Conservation (phyloP, 2,329 filamentous ascomycete genomes). For the Monilinia fructicola region DNA sequence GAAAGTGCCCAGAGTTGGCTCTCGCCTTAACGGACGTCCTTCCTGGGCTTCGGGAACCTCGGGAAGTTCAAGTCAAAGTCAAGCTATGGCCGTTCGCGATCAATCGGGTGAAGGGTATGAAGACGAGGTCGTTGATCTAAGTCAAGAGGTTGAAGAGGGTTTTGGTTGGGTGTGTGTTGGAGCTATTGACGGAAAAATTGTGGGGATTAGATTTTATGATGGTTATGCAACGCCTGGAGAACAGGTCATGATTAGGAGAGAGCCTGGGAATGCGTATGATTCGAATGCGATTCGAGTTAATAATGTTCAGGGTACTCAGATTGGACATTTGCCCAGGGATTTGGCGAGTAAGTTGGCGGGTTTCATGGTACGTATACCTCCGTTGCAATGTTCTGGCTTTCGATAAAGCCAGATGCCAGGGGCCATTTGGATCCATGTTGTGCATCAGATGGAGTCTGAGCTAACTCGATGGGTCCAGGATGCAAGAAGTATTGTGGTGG, state of each 20-base stretch:
- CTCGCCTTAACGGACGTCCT: background rate
- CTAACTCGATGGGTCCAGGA: conserved; percentile 46
- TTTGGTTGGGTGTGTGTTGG: conserved; percentile 37
- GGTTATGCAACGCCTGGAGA: conserved; percentile 64
- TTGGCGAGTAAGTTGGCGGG: conserved; percentile 70
- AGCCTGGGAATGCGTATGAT: conserved; percentile 70
- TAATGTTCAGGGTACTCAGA: conserved; percentile 72
- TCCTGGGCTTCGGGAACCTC: conserved; percentile 19
- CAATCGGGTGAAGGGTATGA: conserved; percentile 32
- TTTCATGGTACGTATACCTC: conserved; percentile 58
- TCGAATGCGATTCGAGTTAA: conserved; percentile 74
- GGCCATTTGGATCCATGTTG: background rate
- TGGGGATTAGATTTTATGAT: conserved; percentile 57
- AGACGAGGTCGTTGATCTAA: conserved; percentile 37
- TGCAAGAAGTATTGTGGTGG: conserved; percentile 58
- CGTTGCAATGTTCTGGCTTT: too few relatives aligned
- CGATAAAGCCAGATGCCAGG: too few relatives aligned
- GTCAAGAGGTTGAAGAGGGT: conserved; percentile 38
- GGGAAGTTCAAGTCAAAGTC: conserved; percentile 23
- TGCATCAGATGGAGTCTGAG: background rate
- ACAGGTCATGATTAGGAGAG: conserved; percentile 60
- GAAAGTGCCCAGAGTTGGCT: conserved; percentile 24
- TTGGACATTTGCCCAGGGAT: conserved; percentile 72
- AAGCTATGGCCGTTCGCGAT: conserved; percentile 31
- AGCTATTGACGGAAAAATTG: conserved; percentile 48